Evolutionary conservation across 2,329 filamentous ascomycete species (phyloP).

Genomic region (Cladophialophora psammophila): DNA sequence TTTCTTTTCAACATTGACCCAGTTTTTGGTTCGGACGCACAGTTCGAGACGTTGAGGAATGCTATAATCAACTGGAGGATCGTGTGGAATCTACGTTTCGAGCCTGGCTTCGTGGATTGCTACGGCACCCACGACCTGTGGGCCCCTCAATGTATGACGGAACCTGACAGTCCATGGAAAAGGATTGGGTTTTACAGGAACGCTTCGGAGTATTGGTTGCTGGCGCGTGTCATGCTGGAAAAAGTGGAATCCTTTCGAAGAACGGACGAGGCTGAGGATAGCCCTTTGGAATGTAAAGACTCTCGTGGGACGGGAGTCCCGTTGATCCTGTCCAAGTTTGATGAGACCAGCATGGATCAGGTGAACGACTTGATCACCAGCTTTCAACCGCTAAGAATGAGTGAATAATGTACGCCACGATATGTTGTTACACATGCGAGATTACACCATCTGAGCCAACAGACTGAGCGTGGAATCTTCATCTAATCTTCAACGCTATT

Average conservation of each 20-base stretch:
- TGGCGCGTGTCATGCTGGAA: constrained; percentile 40
- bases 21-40: constrained; percentile 4
- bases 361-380: constrained; percentile 3
- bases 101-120: too few species aligned
- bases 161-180: constrained; percentile 31
- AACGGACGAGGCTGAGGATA: background rate
- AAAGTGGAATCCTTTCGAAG: constrained; percentile 16
- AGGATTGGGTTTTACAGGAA: constrained; percentile 42
- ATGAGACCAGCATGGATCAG: constrained; percentile 3
- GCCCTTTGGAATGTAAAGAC: background rate
- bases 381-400: background rate
- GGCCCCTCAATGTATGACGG: too few species aligned
- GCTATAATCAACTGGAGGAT: constrained; percentile 3
- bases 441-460: too few species aligned
- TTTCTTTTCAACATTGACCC: constrained; percentile 12
- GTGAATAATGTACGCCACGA: too few species aligned
- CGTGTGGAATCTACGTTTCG: background rate
- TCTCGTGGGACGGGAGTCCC: background rate
- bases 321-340: background rate
- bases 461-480: too few species aligned
- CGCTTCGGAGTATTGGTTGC: constrained; percentile 43
- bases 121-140: too few species aligned
- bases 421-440: too few species aligned
- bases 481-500: too few species aligned
- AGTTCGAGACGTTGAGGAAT: background rate